These are phyloP conservation scores for Myriosclerotinia scirpicola DNA, from an alignment of 2,329 filamentous ascomycete genomes.

Conservation along the genomic window DNA sequence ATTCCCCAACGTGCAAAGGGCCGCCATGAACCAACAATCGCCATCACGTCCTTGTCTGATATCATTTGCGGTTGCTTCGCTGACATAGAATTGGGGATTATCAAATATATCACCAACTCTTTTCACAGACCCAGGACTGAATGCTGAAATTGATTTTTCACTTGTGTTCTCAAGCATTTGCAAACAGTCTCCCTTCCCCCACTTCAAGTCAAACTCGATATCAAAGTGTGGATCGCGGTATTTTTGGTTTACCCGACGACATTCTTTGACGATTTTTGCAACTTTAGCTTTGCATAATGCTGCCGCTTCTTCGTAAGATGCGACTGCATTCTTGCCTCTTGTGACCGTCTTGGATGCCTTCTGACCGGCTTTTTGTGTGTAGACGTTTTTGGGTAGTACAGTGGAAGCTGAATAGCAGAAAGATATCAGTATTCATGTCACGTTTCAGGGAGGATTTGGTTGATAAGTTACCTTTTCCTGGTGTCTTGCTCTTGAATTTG, in stretches of 20 bases:
- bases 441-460: neutral
- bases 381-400: slow-evolving; percentile 67
- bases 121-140: slow-evolving; percentile 48
- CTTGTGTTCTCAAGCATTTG: slow-evolving; percentile 43
- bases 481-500: slow-evolving; percentile 67
- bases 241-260: slow-evolving; percentile 76
- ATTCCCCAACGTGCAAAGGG: slow-evolving; percentile 68
- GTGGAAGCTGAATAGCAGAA: slow-evolving; percentile 53
- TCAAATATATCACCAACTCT: slow-evolving; percentile 73
- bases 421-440: slow-evolving; percentile 12
- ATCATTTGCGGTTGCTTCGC: slow-evolving; percentile 69
- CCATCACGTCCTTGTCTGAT: slow-evolving; percentile 76
- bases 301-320: slow-evolving; percentile 72
- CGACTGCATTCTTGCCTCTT: slow-evolving; percentile 56
- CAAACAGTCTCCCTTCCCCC: slow-evolving; percentile 52
- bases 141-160: neutral
- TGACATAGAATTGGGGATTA: slow-evolving; percentile 72
- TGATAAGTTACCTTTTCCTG: slow-evolving; percentile 59
- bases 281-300: slow-evolving; percentile 66
- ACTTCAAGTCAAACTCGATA: slow-evolving; percentile 73
- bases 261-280: slow-evolving; percentile 62
- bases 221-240: slow-evolving; percentile 88
- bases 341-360: slow-evolving; percentile 54
- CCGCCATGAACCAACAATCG: slow-evolving; percentile 85
- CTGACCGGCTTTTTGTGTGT: slow-evolving; percentile 60